phyloP scores from a whole-genome alignment of 352 stramenopile genomes.

The Phytophthora tubulina region DNA sequence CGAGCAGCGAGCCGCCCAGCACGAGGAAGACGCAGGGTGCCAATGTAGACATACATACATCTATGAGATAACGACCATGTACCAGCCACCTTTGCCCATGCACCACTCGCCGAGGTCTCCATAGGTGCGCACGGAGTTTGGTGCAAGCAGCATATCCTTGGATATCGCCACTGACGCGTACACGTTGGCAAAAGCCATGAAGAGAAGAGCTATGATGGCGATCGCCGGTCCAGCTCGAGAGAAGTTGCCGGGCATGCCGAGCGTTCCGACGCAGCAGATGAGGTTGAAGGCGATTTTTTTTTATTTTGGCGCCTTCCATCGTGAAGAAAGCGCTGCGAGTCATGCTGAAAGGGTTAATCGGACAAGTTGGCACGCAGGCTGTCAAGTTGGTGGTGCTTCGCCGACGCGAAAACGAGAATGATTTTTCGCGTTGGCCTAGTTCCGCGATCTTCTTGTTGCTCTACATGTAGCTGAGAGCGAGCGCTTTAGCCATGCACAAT shows the following conservation, averaged over 20 bases:
- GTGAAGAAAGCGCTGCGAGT: conserved; percentile 41
- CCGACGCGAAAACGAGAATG: not conserved
- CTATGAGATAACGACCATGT: conserved; percentile 41
- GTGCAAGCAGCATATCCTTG: conserved; percentile 57
- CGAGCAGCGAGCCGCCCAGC: conserved; percentile 24
- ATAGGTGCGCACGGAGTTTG: conserved; percentile 50
- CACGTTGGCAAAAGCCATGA: conserved; percentile 58
- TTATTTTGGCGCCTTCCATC: conserved; percentile 41
- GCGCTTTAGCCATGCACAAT: not conserved
- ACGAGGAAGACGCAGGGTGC: conserved; percentile 49
- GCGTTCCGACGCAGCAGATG: conserved; percentile 60
- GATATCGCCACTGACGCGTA: conserved; percentile 47
- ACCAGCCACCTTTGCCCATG: conserved; percentile 51
- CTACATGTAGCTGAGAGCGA: not conserved
- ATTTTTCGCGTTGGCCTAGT: not conserved
- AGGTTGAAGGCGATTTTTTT: conserved; percentile 48
- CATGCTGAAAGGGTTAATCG: not conserved
- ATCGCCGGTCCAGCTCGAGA: conserved; percentile 43
- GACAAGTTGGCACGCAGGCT: not conserved
- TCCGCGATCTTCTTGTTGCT: not conserved
- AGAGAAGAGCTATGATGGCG: conserved; percentile 47
- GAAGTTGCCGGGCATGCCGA: conserved; percentile 63
- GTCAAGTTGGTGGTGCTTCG: not conserved
- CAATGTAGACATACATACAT: conserved; percentile 39
- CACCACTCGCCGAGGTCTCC: conserved; percentile 63